Percentiles rank a stretch among this genome's conserved stretches.
These are phyloP conservation scores for Globisporangium barbulae DNA, from an alignment of 352 stramenopile species.

Conservation along the genomic window DNA sequence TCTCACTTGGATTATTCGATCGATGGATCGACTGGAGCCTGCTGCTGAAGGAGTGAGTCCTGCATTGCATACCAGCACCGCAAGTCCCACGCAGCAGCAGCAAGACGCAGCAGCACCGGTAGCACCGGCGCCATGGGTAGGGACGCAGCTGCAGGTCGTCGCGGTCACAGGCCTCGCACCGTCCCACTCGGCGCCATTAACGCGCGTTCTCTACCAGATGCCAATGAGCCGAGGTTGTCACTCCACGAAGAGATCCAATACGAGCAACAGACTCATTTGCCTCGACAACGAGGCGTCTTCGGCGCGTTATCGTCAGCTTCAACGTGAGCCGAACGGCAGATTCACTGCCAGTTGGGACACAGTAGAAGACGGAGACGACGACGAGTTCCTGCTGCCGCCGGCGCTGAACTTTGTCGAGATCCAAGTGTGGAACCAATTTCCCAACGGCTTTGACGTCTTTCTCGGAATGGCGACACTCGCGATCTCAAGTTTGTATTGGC, in stretches of 20 bases:
- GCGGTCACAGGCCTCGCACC: slow-evolving; percentile 41
- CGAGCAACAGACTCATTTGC: slow-evolving; percentile 2
- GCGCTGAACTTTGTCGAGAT: slow-evolving; percentile 44
- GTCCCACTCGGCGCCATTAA: slow-evolving; percentile 41
- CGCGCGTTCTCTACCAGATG: slow-evolving; percentile 41
- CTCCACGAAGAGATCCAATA: not conserved
- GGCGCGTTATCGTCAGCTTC: not conserved
- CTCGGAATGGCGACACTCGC: slow-evolving; percentile 38
- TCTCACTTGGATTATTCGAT: not conserved
- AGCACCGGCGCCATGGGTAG: slow-evolving; percentile 9
- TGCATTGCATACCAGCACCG: not conserved
- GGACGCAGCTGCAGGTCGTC: slow-evolving; percentile 28
- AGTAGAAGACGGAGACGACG: not conserved
- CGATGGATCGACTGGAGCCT: not conserved
- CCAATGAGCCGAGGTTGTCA: slow-evolving; percentile 11
- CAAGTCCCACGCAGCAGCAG: slow-evolving; percentile 1
- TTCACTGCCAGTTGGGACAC: slow-evolving; percentile 41
- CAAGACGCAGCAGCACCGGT: not conserved
- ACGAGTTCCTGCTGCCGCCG: slow-evolving; percentile 24
- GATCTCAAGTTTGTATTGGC: slow-evolving; percentile 22
- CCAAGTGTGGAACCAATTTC: slow-evolving; percentile 66
- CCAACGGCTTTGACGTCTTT: slow-evolving; percentile 51
- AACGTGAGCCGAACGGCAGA: slow-evolving; percentile 29
- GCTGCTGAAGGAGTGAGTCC: not conserved
- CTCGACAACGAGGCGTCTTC: slow-evolving; percentile 7